Evolutionary conservation across 176 grass and related monocot genomes (phyloP).

Genomic region (Aegilops umbellulata): DNA sequence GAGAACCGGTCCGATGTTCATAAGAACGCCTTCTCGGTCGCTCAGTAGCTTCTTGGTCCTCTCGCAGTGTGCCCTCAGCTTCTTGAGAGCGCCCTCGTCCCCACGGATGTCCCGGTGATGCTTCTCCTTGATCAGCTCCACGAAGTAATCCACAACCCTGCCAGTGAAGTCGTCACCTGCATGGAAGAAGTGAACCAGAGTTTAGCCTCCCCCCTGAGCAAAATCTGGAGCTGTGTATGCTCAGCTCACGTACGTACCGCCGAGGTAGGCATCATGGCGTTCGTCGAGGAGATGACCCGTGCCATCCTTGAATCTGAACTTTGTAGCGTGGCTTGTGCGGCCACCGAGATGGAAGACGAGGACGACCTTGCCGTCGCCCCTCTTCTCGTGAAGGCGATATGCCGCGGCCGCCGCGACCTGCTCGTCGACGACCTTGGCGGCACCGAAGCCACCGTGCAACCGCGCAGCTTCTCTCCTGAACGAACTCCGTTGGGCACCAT

Average conservation of each 20-base stretch:
- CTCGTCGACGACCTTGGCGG: not conserved
- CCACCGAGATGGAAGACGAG: not conserved
- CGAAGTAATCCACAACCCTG: not conserved
- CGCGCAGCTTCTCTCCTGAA: not conserved
- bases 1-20: not conserved
- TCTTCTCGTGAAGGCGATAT: slow-evolving; percentile 2
- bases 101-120: not conserved
- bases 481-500: not conserved
- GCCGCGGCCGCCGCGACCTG: not conserved
- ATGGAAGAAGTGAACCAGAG: no score
- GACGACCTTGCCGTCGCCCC: not conserved
- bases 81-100: not conserved
- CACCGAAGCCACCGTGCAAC: not conserved
- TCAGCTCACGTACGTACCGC: not conserved
- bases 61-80: not conserved
- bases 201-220: not conserved
- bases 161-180: not conserved
- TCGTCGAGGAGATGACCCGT: not conserved
- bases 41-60: not conserved
- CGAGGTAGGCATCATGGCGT: not conserved
- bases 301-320: not conserved
- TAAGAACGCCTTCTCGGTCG: not conserved
- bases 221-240: not conserved
- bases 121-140: not conserved
- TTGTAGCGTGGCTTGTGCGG: not conserved